Percentiles rank a stretch among this genome's conserved stretches.
Conservation (phyloP, 352 stramenopile genomes). For the Phytophthora citricola region DNA sequence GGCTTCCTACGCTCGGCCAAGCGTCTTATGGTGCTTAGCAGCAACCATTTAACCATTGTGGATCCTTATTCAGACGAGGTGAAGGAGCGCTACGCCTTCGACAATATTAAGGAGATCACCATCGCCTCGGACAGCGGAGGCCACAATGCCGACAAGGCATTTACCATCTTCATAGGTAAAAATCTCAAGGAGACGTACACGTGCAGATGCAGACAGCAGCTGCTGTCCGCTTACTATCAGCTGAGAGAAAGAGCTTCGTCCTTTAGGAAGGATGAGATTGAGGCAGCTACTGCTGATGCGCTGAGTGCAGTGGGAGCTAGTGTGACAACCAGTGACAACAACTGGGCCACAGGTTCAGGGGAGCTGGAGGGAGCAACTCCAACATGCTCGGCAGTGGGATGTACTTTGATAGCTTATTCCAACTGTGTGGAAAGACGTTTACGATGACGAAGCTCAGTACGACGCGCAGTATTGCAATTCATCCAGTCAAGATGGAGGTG, state of each 20-base stretch:
- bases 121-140: constrained; percentile 71
- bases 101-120: constrained; percentile 91
- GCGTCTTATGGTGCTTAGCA: constrained; percentile 83
- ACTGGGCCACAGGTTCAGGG: constrained; percentile 32
- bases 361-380: constrained; percentile 16
- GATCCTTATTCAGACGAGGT: constrained; percentile 88
- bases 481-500: constrained; percentile 77
- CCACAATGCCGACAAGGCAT: constrained; percentile 73
- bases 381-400: constrained; percentile 65
- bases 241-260: constrained; percentile 82
- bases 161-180: constrained; percentile 88
- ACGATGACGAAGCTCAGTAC: constrained; percentile 87
- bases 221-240: constrained; percentile 89
- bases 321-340: constrained; percentile 41
- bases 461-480: constrained; percentile 68
- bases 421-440: constrained; percentile 87
- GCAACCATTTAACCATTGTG: constrained; percentile 81
- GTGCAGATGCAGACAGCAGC: constrained; percentile 80
- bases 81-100: constrained; percentile 87
- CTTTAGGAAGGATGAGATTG: constrained; percentile 64
- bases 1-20: constrained; percentile 82
- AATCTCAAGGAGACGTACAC: constrained; percentile 90
- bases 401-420: constrained; percentile 90
- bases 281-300: constrained; percentile 51
- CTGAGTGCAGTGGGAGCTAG: constrained; percentile 49